phyloP scores from a whole-genome alignment of 805 yeast species.

The Kodamaea leandrae region DNA sequence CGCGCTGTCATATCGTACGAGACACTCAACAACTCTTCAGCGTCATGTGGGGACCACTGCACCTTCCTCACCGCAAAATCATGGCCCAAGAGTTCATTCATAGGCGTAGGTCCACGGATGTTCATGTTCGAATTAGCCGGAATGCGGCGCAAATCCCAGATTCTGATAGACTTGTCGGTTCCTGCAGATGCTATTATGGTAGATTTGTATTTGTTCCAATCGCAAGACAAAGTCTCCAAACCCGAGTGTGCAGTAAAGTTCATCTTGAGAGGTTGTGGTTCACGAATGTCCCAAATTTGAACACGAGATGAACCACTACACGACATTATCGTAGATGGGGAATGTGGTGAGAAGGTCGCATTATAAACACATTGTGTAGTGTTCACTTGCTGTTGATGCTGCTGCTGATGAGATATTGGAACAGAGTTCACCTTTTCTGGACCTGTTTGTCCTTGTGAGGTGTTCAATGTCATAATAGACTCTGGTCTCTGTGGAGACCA shows the following conservation, averaged over 20 bases:
- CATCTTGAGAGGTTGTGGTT: constrained; percentile 56
- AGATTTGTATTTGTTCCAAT: constrained; percentile 87
- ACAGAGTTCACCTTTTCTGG: constrained; percentile 21
- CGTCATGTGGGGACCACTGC: constrained; percentile 85
- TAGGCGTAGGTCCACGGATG: constrained; percentile 59
- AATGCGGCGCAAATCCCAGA: constrained; percentile 87
- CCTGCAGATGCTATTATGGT: constrained; percentile 83
- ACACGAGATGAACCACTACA: constrained; percentile 74
- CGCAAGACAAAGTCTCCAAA: constrained; percentile 74
- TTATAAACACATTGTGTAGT: constrained; percentile 69
- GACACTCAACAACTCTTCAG: constrained; percentile 66
- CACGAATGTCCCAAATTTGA: constrained; percentile 79
- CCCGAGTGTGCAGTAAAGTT: constrained; percentile 76
- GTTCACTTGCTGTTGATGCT: constrained; percentile 30
- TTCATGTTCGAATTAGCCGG: constrained; percentile 33
- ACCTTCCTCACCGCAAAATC: constrained; percentile 83
- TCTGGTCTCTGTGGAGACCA: constrained; percentile 66
- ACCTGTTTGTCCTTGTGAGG: constrained; percentile 1
- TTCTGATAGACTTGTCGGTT: constrained; percentile 78
- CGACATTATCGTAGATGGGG: constrained; percentile 63
- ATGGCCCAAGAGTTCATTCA: constrained; percentile 80
- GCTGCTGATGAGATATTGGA: constrained; percentile 31
- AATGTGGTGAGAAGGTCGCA: constrained; percentile 82
- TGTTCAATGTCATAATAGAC: constrained; percentile 53
- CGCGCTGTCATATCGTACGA: constrained; percentile 92